Evolutionary conservation across 1,139 yeast species (phyloP), one percentile per base, ranked within the genome.

Genomic region (Taiozyma sp.): DNA sequence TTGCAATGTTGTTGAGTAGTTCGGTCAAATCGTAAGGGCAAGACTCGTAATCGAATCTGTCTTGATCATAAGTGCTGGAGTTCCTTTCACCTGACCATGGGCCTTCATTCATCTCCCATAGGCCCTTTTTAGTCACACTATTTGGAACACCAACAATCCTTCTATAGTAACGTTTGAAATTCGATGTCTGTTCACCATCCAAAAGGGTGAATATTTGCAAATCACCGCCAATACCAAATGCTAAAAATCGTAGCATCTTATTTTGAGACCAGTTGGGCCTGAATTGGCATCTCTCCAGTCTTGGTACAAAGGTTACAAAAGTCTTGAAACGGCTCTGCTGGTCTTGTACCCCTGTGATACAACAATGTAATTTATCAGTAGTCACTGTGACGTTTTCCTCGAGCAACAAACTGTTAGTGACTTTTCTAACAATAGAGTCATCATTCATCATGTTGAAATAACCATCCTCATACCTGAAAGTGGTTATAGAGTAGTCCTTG

Each of bases 181-280:
- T 39, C 12, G 39, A 30, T 6, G 51, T 49, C 14, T 57, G 50
- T 1, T 56, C 28, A 14, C 43, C 46, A 43, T 52, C 49, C 28
- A 62, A 28, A 8, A 60, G 10, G 2, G 64, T 64, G 62, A 56
- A 68, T 4, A 66, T 50, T 7, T 70, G 66, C 6, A 80, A 59
- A 50, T 80, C 83, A 1, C 87, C 87, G 58, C 74, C 75, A 6
- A 80, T 70, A 0, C 83, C 78, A 49, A 74, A 67, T 2, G 81
- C 56, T 4, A 79, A 57, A 46, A 70, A 69, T 43, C 65, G 60
- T n/a, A 48, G 30, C 14, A 51, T 45, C 19, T 38, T 30, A 12
- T 45, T 13, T 10, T 45, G 14, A 4, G 45, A 28, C 84, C 84
- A 80, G 28, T 66, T 48, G 54, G 74, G 62, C 43, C 55, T 52